Conservation (phyloP, 768 basidiomycete species). For the Pulveroboletus sp. region DNA sequence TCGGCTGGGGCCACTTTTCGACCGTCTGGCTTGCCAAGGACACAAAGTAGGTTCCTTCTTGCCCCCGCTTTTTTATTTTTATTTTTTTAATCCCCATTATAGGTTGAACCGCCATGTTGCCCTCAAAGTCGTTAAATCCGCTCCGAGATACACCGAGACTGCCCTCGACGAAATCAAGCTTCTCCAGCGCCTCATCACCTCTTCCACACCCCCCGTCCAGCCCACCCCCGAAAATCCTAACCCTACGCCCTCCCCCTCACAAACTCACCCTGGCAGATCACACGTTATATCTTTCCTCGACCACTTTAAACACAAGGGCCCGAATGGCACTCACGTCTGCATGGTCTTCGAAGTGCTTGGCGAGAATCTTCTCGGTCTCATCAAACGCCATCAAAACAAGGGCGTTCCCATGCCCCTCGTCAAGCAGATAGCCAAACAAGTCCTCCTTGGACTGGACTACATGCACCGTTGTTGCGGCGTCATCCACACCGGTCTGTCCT, state of each 20-base stretch:
- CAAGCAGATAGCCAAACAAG: constrained; percentile 95
- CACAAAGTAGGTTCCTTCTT: constrained; percentile 54
- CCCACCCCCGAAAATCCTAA: constrained; percentile 49
- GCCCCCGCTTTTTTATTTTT: constrained; percentile 5
- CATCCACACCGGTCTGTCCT: constrained; percentile 79
- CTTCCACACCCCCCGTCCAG: constrained; percentile 55
- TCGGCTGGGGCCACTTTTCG: constrained; percentile 94
- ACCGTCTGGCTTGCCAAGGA: constrained; percentile 92
- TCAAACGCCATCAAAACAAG: constrained; percentile 98
- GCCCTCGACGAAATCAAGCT: constrained; percentile 99
- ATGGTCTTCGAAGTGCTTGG: constrained; percentile 99
- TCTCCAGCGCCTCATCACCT: constrained; percentile 90
- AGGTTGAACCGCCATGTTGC: constrained; percentile 97
- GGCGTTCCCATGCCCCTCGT: constrained; percentile 93
- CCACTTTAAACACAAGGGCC: constrained; percentile 95
- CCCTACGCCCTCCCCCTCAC: constrained; percentile 52
- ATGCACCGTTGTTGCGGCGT: constrained; percentile 97
- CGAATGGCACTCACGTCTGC: constrained; percentile 96
- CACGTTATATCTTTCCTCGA: constrained; percentile 98
- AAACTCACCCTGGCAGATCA: constrained; percentile 81
- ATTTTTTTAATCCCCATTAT: constrained; percentile 22
- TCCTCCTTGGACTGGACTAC: constrained; percentile 93
- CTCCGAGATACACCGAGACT: constrained; percentile 94
- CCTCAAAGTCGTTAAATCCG: constrained; percentile 98
- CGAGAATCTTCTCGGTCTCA: constrained; percentile 92